These are phyloP conservation scores for Cynanchum wilfordii DNA, from an alignment of 257 asterid genomes.

Conservation along the genomic window DNA sequence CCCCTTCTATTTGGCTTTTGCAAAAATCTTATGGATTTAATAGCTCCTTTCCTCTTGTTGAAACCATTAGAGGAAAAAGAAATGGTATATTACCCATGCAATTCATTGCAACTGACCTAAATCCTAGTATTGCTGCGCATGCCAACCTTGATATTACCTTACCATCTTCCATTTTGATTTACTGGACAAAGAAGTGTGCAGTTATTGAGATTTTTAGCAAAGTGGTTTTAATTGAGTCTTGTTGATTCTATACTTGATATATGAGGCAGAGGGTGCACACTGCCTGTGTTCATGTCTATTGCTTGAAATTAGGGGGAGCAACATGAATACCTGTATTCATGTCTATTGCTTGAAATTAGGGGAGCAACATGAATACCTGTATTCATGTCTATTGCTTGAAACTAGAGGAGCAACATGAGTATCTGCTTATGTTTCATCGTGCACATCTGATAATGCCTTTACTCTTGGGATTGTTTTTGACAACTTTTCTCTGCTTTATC, in stretches of 20 bases:
- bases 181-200: not conserved
- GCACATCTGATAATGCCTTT: conserved; percentile 2
- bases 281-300: not conserved
- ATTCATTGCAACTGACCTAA: not conserved
- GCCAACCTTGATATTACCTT: not conserved
- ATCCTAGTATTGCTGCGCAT: not conserved
- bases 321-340: not conserved
- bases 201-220: not conserved
- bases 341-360: not conserved
- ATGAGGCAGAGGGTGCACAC: not conserved
- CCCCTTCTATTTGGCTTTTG: not conserved
- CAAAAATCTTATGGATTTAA: not conserved
- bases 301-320: not conserved
- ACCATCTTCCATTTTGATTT: not conserved
- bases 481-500: not conserved
- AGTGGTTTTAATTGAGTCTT: not conserved
- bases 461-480: not conserved
- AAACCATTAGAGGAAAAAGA: not conserved
- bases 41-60: not conserved
- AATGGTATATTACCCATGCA: not conserved
- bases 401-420: not conserved
- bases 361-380: not conserved
- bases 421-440: not conserved
- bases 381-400: not conserved
- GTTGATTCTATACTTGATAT: not conserved